Percentiles rank a stretch among this genome's conserved stretches.
These are phyloP conservation scores for Microdochium nivale DNA, from an alignment of 2,329 filamentous ascomycete species.

Conservation along the genomic window DNA sequence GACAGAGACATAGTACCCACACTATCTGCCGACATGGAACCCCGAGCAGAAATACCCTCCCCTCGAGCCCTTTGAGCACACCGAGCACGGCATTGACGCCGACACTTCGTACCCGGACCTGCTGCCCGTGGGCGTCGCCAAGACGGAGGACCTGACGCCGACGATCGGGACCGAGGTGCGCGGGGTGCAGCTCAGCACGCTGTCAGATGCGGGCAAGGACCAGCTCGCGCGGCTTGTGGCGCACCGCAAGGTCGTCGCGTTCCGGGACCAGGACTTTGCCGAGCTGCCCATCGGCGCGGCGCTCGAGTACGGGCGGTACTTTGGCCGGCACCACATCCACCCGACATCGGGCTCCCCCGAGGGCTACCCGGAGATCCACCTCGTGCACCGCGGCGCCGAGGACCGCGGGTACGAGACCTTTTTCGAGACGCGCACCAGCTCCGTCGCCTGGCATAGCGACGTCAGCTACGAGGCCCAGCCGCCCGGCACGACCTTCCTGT, in stretches of 20 bases:
- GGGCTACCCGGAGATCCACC: conserved; percentile 66
- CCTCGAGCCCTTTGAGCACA: conserved; percentile 60
- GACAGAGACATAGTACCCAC: conserved; percentile 44
- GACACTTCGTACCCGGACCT: conserved; percentile 63
- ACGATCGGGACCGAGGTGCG: conserved; percentile 65
- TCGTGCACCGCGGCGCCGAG: conserved; percentile 65
- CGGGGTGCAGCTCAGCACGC: conserved; percentile 62
- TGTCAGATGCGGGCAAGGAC: conserved; percentile 62
- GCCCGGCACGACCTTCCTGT: conserved; percentile 83
- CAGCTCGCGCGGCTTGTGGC: conserved; percentile 69
- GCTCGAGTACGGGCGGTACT: conserved; percentile 63
- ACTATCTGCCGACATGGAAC: conserved; percentile 69
- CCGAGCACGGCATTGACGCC: conserved; percentile 69
- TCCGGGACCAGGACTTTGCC: conserved; percentile 67
- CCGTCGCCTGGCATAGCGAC: conserved; percentile 83
- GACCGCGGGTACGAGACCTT: conserved; percentile 52
- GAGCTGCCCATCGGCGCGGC: conserved; percentile 62
- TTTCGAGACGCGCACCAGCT: conserved; percentile 62
- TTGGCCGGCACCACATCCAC: conserved; percentile 75
- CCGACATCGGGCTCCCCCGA: conserved; percentile 68
- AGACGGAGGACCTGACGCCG: conserved; percentile 55
- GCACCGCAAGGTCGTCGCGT: conserved; percentile 69
- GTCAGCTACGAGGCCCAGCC: conserved; percentile 84
- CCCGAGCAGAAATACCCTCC: conserved; percentile 55
- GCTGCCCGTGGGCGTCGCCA: conserved; percentile 39